Evolutionary conservation across 2,329 filamentous ascomycete species (phyloP).

Genomic region (Paracorniculantispora psalliotae): DNA sequence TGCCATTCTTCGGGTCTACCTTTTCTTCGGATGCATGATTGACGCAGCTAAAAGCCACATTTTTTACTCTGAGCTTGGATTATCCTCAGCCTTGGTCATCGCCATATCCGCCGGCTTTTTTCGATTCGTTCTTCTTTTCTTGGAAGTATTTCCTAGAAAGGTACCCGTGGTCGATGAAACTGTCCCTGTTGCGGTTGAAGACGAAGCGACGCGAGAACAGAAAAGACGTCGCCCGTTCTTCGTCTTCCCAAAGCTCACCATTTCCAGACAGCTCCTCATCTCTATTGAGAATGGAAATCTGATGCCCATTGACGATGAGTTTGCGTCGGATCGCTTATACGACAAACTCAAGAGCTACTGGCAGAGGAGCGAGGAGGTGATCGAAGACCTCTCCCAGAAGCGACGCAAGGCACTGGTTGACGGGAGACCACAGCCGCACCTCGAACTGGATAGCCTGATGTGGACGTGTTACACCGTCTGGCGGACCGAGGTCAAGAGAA

Average conservation of each 20-base stretch:
- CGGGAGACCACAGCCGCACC: not conserved
- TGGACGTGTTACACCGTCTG: not conserved
- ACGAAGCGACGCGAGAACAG: not conserved
- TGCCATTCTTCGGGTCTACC: not conserved
- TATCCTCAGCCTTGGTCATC: not conserved
- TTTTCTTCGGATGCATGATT: not conserved
- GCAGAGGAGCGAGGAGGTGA: not conserved
- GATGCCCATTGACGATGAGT: slow-evolving; percentile 4
- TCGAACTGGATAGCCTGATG: not conserved
- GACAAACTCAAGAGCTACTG: slow-evolving; percentile 7
- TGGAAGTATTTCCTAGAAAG: not conserved
- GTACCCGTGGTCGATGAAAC: not conserved
- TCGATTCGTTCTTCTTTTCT: not conserved
- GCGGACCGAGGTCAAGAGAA: not conserved
- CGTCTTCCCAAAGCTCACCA: not conserved
- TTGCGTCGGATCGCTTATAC: slow-evolving; percentile 3
- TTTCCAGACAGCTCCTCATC: slow-evolving; percentile 8
- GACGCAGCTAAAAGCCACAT: slow-evolving; percentile 1
- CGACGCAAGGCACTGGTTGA: not conserved
- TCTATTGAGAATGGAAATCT: slow-evolving; percentile 9
- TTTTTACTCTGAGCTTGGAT: not conserved
- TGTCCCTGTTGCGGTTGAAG: not conserved
- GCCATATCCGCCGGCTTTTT: not conserved
- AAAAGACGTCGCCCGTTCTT: not conserved
- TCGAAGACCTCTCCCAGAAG: not conserved